phyloP scores from a whole-genome alignment of 2,329 filamentous ascomycete genomes.

The Xylariaceae sp. region DNA sequence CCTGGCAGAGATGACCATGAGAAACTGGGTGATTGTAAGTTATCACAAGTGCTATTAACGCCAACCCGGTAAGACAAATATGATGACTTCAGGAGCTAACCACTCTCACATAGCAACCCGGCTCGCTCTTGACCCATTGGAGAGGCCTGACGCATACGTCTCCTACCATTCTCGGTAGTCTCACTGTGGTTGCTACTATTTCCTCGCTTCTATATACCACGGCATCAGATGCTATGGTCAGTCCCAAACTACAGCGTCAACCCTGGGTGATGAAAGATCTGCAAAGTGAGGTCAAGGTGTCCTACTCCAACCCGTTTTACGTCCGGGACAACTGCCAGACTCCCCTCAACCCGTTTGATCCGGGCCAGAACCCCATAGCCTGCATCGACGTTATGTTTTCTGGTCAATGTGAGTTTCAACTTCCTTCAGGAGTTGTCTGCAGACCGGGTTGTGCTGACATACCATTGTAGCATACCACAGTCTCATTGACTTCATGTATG shows the following conservation, averaged over 20 bases:
- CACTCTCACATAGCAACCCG: constrained; percentile 48
- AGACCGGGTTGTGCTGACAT: constrained; percentile 7
- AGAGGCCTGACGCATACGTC: constrained; percentile 60
- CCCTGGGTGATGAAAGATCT: constrained; percentile 45
- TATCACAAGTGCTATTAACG: neutral
- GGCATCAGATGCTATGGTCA: constrained; percentile 68
- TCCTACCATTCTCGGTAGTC: constrained; percentile 55
- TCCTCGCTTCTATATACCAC: constrained; percentile 69
- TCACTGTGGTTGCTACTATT: constrained; percentile 61
- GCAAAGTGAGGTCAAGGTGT: constrained; percentile 51
- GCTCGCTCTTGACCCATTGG: constrained; percentile 65
- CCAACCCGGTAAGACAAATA: neutral
- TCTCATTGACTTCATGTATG: constrained; percentile 53
- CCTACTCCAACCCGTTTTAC: constrained; percentile 59
- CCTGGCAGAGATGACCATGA: constrained; percentile 72
- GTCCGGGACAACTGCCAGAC: constrained; percentile 54
- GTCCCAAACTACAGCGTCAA: constrained; percentile 63
- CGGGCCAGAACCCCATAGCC: constrained; percentile 40
- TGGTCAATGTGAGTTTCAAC: constrained; percentile 45
- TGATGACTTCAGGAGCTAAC: neutral
- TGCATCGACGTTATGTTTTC: constrained; percentile 67
- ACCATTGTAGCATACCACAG: constrained; percentile 55
- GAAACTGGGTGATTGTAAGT: constrained; percentile 60
- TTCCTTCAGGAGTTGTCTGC: neutral
- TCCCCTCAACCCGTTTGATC: constrained; percentile 49